These are phyloP conservation scores for Tricholoma hemisulphureum DNA, from an alignment of 768 basidiomycete genomes.

Conservation along the genomic window DNA sequence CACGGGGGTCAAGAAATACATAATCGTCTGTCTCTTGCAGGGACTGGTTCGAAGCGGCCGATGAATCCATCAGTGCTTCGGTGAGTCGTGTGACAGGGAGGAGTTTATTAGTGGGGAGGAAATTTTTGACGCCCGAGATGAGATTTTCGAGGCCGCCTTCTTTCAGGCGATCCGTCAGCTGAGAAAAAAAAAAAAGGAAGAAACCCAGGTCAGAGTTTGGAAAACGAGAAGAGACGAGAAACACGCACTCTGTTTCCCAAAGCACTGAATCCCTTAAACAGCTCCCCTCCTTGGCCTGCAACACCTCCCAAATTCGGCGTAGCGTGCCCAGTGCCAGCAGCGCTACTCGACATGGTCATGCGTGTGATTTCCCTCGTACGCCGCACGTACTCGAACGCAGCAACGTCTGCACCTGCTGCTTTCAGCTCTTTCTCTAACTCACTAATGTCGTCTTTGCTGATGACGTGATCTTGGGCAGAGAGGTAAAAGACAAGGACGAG, in stretches of 20 bases:
- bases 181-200: conserved; percentile 7
- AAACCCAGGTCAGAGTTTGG: not conserved
- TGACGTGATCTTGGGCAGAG: conserved; percentile 73
- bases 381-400: conserved; percentile 91
- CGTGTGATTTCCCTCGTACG: conserved; percentile 87
- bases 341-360: conserved; percentile 73
- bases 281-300: conserved; percentile 72
- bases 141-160: conserved; percentile 97
- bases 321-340: conserved; percentile 54
- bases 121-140: conserved; percentile 97
- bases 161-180: conserved; percentile 92
- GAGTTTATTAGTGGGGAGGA: conserved; percentile 92
- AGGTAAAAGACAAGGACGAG: conserved; percentile 95
- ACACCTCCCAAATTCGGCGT: conserved; percentile 66
- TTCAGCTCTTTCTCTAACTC: conserved; percentile 89
- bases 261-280: conserved; percentile 92
- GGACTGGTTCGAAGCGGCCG: conserved; percentile 90
- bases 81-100: conserved; percentile 89
- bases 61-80: conserved; percentile 97
- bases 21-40: conserved; percentile 96
- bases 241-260: conserved; percentile 78
- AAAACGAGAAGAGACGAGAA: not conserved
- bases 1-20: conserved; percentile 89
- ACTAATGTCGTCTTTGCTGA: conserved; percentile 83
- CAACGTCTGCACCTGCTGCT: conserved; percentile 72